Evolutionary conservation across 768 basidiomycete genomes (phyloP).

Genomic region (Xerocomellus chrysenteron): DNA sequence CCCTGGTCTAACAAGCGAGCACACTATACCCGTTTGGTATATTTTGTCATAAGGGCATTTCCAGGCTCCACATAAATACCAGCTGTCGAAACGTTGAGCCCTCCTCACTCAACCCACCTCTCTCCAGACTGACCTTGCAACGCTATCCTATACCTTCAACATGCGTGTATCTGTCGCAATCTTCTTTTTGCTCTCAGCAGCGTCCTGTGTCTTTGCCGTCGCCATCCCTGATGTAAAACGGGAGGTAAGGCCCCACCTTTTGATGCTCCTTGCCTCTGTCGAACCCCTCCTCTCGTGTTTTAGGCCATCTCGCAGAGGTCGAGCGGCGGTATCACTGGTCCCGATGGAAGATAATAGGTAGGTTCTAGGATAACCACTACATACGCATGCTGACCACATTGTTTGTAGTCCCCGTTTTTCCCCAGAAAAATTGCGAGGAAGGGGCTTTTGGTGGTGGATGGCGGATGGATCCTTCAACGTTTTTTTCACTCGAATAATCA

Average conservation of each 20-base stretch:
- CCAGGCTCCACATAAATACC: conserved; percentile 3
- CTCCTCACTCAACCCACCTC: too few species aligned
- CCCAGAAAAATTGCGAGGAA: too few species aligned
- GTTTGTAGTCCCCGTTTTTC: background rate
- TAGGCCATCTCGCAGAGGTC: background rate
- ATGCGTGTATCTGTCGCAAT: conserved; percentile 18
- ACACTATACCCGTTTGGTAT: conserved; percentile 13
- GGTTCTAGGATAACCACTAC: too few species aligned
- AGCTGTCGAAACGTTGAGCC: background rate
- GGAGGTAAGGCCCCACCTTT: conserved; percentile 2
- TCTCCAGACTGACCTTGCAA: background rate
- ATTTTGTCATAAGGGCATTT: background rate
- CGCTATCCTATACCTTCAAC: background rate
- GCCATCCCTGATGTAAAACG: conserved; percentile 9
- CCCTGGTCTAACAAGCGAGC: too few species aligned
- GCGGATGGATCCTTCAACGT: background rate
- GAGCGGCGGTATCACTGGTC: too few species aligned
- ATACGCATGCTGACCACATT: background rate
- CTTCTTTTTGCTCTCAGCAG: conserved; percentile 13
- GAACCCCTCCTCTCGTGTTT: background rate
- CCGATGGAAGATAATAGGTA: background rate
- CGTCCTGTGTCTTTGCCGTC: conserved; percentile 6
- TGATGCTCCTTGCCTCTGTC: too few species aligned
- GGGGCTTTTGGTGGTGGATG: too few species aligned
- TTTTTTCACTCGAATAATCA: background rate